Percentiles rank a stretch among this genome's conserved stretches.
phyloP scores from a whole-genome alignment of 2,329 filamentous ascomycete species.

The Cladophialophora exuberans region DNA sequence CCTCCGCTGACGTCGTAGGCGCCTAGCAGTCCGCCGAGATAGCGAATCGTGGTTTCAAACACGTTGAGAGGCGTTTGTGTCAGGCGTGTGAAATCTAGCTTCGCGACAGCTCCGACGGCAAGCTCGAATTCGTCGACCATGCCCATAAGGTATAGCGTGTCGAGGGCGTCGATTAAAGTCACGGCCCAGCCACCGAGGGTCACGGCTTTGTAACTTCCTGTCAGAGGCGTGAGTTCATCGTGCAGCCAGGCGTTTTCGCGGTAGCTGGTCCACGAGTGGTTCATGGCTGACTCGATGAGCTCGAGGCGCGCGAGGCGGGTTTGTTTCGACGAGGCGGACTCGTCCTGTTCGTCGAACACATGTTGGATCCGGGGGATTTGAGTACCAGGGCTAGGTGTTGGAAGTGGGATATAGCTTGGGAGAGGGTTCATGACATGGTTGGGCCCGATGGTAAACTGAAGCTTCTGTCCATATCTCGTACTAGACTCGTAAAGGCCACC shows the following conservation, averaged over 20 bases:
- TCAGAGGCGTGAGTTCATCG: slow-evolving; percentile 64
- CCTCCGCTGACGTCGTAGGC: slow-evolving; percentile 55
- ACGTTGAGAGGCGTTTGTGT: slow-evolving; percentile 39
- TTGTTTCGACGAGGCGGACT: neutral
- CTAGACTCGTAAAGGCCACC: too few species aligned
- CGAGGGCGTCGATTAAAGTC: slow-evolving; percentile 66
- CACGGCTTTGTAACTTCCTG: slow-evolving; percentile 54
- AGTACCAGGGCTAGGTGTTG: slow-evolving; percentile 13
- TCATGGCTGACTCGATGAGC: slow-evolving; percentile 56
- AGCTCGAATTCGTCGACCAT: slow-evolving; percentile 66
- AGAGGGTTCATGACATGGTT: slow-evolving; percentile 18
- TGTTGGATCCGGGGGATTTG: slow-evolving; percentile 27
- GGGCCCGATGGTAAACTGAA: neutral
- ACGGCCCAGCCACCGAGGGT: slow-evolving; percentile 69
- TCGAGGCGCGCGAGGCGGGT: slow-evolving; percentile 38
- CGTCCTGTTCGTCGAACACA: slow-evolving; percentile 19
- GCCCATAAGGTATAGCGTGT: slow-evolving; percentile 74
- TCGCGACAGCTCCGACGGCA: slow-evolving; percentile 61
- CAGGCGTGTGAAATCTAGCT: slow-evolving; percentile 65
- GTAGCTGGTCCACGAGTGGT: slow-evolving; percentile 63
- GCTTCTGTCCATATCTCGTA: too few species aligned
- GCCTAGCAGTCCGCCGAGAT: slow-evolving; percentile 43
- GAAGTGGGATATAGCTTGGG: slow-evolving; percentile 21
- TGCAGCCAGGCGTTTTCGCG: slow-evolving; percentile 64
- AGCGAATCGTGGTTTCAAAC: slow-evolving; percentile 46